Base-by-base conservation (phyloP, 2,329 filamentous ascomycete species). In the Pseudogymnoascus sp. region DNA sequence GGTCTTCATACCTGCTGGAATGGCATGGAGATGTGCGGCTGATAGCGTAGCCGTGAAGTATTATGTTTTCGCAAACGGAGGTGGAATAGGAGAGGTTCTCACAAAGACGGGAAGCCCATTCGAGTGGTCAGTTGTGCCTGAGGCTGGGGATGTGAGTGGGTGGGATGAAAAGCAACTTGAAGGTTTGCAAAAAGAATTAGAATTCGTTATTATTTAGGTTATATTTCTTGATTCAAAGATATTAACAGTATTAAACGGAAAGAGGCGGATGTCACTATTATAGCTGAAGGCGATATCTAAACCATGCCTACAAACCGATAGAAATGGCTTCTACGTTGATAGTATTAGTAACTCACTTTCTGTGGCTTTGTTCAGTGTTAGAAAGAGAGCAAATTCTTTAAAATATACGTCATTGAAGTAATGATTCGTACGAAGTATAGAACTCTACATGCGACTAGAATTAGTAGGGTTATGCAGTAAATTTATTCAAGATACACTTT, bases 61-160 rank as follows among this genome's bases (percentile, higher is more conserved):
- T 11, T 69, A 68, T 63, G 58, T 69, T 29, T 71, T 70, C 61
- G 66, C 69, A 6, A 70, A 69, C 61, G 67, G 69, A 26, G 69
- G 67, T n/a, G 69, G 67, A 1, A 38, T 69, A 61, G 69, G 65
- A 10, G 67, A 69, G 45, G 29, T 70, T 4, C 41, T 70, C 26
- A 62, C 60, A 21, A 61, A 43, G 31, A 43, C 65, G 2, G 68
- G 68, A 4, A 33, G 33, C 21, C 62, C 59, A 60, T 69, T 65
- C 43, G 64, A 66, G 16, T 49, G 49, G 23, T 23, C 62, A 12
- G 60, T 61, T 39, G 63, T 69, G 59, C 66, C 65, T 31, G 60
- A 58, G 37, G 63, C 63, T 29, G 60, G 16, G n/a, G 62, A 59
- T 59, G 1, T 49, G 23, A 5, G 7, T 49, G 43, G 7, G 16